Base-by-base conservation (phyloP, 192 early-diverging fungal genomes). In the Bifiguratus adelaidae region DNA sequence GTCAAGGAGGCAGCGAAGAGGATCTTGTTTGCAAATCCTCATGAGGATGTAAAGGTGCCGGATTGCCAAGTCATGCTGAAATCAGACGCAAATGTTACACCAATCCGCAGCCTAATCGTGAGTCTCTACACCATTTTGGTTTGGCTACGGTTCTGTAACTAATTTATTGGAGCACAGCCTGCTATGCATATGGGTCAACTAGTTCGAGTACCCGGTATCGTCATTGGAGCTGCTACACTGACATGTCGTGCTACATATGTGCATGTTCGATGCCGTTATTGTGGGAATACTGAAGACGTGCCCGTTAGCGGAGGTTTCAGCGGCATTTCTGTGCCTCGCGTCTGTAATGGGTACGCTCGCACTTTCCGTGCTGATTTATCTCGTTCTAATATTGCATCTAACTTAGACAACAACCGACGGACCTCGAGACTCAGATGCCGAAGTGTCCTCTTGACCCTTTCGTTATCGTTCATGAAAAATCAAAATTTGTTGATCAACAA, bases 401-500 rank as follows among this genome's bases (percentile, higher is more conserved):
- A 12, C 18, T 43, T 20, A 35, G 41, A 8, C 20, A 42, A 21
- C 41, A 42, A 13, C 13, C 13, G n/a, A n/a, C 47, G n/a, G 9
- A 43, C 3, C 65, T 54, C 21, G 36, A 50, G 41, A 55, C 33
- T 41, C 56, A 9, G 30, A 50, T 24, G 37, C 58, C 46, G 55
- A 47, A 36, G 36, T 79, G 74, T 35, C 58, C 67, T 34, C 45
- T 99, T 47, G 96, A 99, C 47, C 91, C 96, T 20, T 99, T 82
- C 60, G 68, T 93, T 22, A 84, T 99, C 38, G 77, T 92, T 27
- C 92, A 95, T 52, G 92, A 99, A 71, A 93, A 92, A 56, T 94
- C 83, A 60, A 76, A 67, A 52, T 99, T 95, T 68, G 83, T 97
- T 21, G 96, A 99, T 71, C 88, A 91, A 59, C 96, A 99, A 68